Evolutionary conservation across 148 eudicot genomes (phyloP), one percentile per base, ranked within the genome.

Genomic region (Mesembryanthemum crystallinum): DNA sequence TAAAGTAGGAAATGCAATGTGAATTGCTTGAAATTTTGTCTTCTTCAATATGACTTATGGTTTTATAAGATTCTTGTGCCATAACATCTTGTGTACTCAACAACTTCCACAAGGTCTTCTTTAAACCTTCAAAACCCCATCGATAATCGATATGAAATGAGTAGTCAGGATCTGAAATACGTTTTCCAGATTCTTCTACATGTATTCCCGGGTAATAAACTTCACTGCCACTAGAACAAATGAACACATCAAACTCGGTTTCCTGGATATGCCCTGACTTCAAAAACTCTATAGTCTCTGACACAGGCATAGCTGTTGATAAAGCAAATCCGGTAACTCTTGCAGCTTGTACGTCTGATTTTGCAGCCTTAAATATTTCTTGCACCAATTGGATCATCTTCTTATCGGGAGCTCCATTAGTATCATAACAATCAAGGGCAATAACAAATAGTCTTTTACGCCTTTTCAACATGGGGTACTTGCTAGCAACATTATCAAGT

Each of bases 151-250:
- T 86, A 69, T 90, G 95, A 37, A 85, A 43, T 18, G 84, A 81
- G 73, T 90, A 88, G 72, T 90, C 92, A 0, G 86, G 85, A 72
- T 88, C 95, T 3, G 89, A 83, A 60, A 42, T 73, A 59, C 83
- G 82, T 64, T 77, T 83, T 51, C 91, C 92, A 72, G 76, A 85
- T 45, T 81, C 87, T 65, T 88, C 87, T 52, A 65, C 57, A 47
- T 81, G 79, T 57, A 76, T 74, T n/a, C 91, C 94, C 0, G 94
- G 88, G 74, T 90, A 90, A 45, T 87, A 90, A 20, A 90, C 86
- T 79, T 90, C 90, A 77, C 90, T 87, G 1, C 95, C 95, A 64
- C 95, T 88, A 67, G 89, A 84, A 75, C 95, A 90, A 39, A 90
- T 80, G 74, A 90, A 75, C 75, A 89, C 95, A 84, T 90, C 95